Base-by-base conservation (phyloP, 1,284 basidiomycete genomes). In the Irpex lacteus region DNA sequence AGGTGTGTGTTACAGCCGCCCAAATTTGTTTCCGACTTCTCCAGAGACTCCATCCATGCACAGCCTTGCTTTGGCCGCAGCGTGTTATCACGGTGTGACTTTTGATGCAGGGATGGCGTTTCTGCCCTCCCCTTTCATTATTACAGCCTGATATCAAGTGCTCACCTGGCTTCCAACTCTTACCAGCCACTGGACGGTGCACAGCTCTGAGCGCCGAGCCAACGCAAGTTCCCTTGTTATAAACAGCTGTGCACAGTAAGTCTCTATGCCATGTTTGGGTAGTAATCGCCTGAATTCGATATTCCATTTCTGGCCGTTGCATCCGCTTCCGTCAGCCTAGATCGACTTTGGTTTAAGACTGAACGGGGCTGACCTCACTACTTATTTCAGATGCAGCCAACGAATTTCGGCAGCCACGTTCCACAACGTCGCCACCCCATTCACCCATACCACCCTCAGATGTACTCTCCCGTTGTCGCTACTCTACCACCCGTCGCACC, bases 261-360 rank as follows among this genome's bases (percentile, higher is more conserved):
- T 38, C 32, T n/a, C 61, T 55, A 47, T 49, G 13, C 61, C 61
- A 18, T 38, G 18, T 62, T 57, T 38, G 32, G 61, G 15, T 19
- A 32, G n/a, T n/a, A 36, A 18, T 57, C 54, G 38, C n/a, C 6
- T 11, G 21, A 26, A 62, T 61, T 61, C 19, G 59, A 36, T 61
- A 54, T 55, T 54, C 50, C 49, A 44, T 56, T 59, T 60, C 36
- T 65, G 50, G 52, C 49, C 38, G 62, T 54, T 57, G 15, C 36
- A 63, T 54, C 62, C 56, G 62, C 62, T 60, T 47, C 62, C 56
- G 62, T 58, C 57, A 49, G 62, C 36, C 62, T 52, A 59, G 49
- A 49, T 21, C 60, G 26, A 52, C 7, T 37, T 21, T 34, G 44
- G 13, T 36, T 49, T 63, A 52, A 49, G 32, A 44, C 15, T 40